These are phyloP conservation scores for Chytridium lagenaria DNA, from an alignment of 371 early-diverging fungal genomes.

Conservation along the genomic window DNA sequence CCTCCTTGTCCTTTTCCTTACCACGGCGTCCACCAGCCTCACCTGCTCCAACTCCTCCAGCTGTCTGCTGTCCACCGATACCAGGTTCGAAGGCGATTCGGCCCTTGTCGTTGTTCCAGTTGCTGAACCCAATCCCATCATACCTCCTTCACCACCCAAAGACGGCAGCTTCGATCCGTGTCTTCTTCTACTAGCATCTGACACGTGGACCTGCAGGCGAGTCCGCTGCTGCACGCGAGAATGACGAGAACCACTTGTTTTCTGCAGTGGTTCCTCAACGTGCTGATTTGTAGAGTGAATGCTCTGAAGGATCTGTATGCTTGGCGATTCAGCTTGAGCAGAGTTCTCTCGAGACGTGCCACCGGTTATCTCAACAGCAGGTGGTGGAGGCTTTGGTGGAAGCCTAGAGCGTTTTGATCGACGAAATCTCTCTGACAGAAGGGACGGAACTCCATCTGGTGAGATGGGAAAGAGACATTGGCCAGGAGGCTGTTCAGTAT, in stretches of 20 bases:
- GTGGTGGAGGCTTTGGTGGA: constrained; percentile 7
- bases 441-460: constrained; percentile 6
- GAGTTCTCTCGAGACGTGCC: constrained; percentile 6
- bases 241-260: background rate
- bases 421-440: constrained; percentile 6
- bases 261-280: background rate
- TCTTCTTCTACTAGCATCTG: background rate
- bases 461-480: constrained; percentile 15
- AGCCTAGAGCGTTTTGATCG: constrained; percentile 14
- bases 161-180: constrained; percentile 6
- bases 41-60: background rate
- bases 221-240: background rate
- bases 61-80: background rate
- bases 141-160: constrained; percentile 1
- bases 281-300: background rate
- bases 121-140: constrained; percentile 3
- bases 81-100: constrained; percentile 2
- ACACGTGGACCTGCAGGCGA: background rate
- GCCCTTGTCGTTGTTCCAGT: constrained; percentile 12
- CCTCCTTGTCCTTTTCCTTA: constrained; percentile 10
- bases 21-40: background rate
- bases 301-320: constrained; percentile 13
- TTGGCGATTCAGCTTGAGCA: background rate
- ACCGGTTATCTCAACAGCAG: background rate
- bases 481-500: background rate